Conservation (phyloP, 2,329 filamentous ascomycete species). For the Pyrenophora seminiperda region DNA sequence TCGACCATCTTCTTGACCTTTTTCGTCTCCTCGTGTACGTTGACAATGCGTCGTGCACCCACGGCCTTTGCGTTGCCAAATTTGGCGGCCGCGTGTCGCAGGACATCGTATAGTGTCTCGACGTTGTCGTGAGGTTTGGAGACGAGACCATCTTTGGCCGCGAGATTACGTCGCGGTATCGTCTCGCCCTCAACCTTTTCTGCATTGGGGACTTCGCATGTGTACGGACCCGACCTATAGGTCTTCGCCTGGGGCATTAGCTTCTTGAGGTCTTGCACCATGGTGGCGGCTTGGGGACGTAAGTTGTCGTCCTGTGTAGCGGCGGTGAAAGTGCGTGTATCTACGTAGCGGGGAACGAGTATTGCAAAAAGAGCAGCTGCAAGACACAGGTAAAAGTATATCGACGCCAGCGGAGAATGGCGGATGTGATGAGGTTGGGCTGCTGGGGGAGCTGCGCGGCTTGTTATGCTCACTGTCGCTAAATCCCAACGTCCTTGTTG, state of each 20-base stretch:
- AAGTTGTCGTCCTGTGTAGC: conserved; percentile 11
- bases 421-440: conserved; percentile 15
- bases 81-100: conserved; percentile 68
- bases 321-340: conserved; percentile 13
- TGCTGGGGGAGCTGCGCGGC: conserved; percentile 15
- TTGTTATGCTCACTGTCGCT: conserved; percentile 16
- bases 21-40: conserved; percentile 81
- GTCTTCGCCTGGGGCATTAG: conserved; percentile 54
- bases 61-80: conserved; percentile 59
- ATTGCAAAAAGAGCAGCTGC: conserved; percentile 27
- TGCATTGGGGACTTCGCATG: conserved; percentile 71
- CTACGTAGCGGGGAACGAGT: conserved; percentile 19
- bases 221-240: conserved; percentile 72
- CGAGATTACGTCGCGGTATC: conserved; percentile 75
- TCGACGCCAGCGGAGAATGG: conserved; percentile 33
- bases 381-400: conserved; percentile 11
- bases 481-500: conserved; percentile 12
- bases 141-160: conserved; percentile 72
- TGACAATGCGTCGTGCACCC: conserved; percentile 74
- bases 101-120: conserved; percentile 77
- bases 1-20: conserved; percentile 88
- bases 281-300: conserved; percentile 25
- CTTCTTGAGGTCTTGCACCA: conserved; percentile 54
- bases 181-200: conserved; percentile 79
- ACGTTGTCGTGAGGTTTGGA: conserved; percentile 70